phyloP scores from a whole-genome alignment of 179 eudicot species.

The Pouteria campechiana region DNA sequence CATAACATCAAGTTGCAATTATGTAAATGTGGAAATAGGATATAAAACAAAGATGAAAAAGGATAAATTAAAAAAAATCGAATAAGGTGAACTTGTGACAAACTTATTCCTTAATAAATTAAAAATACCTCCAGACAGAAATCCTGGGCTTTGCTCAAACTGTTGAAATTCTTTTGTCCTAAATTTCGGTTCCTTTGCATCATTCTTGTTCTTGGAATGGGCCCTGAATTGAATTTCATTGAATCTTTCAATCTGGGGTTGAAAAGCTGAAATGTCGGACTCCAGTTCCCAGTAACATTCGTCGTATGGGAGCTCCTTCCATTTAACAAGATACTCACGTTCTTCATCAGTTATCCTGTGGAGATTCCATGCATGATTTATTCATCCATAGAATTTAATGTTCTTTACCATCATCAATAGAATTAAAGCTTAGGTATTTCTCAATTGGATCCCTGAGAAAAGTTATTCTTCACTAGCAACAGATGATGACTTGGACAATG shows the following conservation, averaged over 20 bases:
- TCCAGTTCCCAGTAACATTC: constrained; percentile 96
- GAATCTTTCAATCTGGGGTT: constrained; percentile 69
- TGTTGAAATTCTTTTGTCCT: constrained; percentile 83
- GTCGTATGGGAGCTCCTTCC: constrained; percentile 86
- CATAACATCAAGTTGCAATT: constrained; percentile 12
- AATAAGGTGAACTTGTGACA: no score
- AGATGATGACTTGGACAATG: no score
- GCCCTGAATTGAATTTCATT: constrained; percentile 46
- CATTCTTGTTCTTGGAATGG: constrained; percentile 51
- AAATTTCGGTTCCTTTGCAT: constrained; percentile 42
- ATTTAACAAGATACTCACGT: constrained; percentile 86
- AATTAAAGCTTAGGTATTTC: no score
- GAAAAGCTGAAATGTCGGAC: constrained; percentile 71
- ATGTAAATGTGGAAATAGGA: neutral
- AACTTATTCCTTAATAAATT: no score
- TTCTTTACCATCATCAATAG: no score
- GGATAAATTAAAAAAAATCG: neutral
- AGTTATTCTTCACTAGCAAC: no score
- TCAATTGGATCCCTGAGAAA: no score
- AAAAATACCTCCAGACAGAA: constrained; percentile 75
- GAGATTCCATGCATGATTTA: constrained; percentile 6
- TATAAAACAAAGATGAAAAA: neutral
- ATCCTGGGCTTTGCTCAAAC: constrained; percentile 73
- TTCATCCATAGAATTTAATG: no score
- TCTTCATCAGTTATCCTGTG: constrained; percentile 61